Percentiles rank a stretch among this genome's conserved stretches.
Conservation (phyloP, 2,329 filamentous ascomycete genomes). For the Aureobasidium pullulans region DNA sequence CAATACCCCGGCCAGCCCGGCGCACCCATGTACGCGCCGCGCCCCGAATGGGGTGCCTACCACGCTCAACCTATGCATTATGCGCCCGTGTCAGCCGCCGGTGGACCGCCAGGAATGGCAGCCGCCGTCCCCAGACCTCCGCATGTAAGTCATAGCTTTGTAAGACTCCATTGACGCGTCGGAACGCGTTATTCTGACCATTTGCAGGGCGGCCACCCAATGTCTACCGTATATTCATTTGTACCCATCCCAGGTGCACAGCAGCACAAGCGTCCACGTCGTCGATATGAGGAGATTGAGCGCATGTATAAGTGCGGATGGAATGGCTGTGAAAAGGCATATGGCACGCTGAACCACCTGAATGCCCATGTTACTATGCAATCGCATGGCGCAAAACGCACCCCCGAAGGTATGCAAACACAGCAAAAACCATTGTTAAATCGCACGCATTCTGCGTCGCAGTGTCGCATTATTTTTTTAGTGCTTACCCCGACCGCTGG, state of each 20-base stretch:
- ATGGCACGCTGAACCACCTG: slow-evolving; percentile 92
- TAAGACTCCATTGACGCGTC: slow-evolving; percentile 3
- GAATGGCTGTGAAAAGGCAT: slow-evolving; percentile 98
- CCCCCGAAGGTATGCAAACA: slow-evolving; percentile 76
- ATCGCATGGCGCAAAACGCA: slow-evolving; percentile 87
- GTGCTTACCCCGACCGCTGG: slow-evolving; percentile 19
- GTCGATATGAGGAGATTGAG: slow-evolving; percentile 96
- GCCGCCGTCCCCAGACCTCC: slow-evolving; percentile 55
- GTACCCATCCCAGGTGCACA: slow-evolving; percentile 95
- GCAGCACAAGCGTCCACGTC: slow-evolving; percentile 89
- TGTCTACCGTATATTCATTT: slow-evolving; percentile 89
- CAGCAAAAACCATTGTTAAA: not conserved
- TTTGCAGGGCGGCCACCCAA: slow-evolving; percentile 41
- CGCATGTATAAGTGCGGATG: slow-evolving; percentile 99
- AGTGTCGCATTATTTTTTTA: slow-evolving; percentile 14
- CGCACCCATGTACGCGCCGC: slow-evolving; percentile 52
- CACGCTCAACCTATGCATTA: slow-evolving; percentile 49
- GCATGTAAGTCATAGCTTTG: slow-evolving; percentile 45
- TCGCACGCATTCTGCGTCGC: not conserved
- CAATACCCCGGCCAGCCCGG: slow-evolving; percentile 61
- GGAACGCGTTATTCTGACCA: slow-evolving; percentile 11
- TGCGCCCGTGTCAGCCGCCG: slow-evolving; percentile 52
- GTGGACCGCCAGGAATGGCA: slow-evolving; percentile 49
- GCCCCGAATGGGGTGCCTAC: slow-evolving; percentile 63
- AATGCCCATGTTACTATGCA: slow-evolving; percentile 99